These are phyloP conservation scores for Furcasterigmium sp. DNA, from an alignment of 2,329 filamentous ascomycete genomes.

Conservation along the genomic window DNA sequence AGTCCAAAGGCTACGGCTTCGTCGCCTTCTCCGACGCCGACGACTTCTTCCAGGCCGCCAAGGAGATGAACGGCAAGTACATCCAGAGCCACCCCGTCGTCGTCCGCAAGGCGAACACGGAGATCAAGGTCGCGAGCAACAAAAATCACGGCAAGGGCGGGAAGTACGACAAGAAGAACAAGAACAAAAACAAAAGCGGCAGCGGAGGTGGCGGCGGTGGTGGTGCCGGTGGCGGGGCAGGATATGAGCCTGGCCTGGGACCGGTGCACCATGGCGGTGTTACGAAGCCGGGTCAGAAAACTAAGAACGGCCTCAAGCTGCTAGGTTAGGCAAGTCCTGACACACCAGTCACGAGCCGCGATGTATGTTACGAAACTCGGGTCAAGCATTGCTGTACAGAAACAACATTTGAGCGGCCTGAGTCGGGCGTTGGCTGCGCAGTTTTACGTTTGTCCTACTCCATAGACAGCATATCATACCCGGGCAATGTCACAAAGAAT, in stretches of 20 bases:
- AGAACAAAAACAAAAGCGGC: constrained; percentile 27
- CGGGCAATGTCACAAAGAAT: no score
- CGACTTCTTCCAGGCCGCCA: constrained; percentile 92
- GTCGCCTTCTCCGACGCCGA: constrained; percentile 94
- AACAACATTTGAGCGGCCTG: no score
- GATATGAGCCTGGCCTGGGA: constrained; percentile 47
- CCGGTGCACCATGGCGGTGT: constrained; percentile 46
- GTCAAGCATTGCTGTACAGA: no score
- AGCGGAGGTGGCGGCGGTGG: constrained; percentile 23
- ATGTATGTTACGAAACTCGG: no score
- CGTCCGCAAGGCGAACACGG: constrained; percentile 82
- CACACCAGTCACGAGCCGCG: no score
- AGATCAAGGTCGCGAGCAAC: constrained; percentile 73
- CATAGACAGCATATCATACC: no score
- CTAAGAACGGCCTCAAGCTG: constrained; percentile 59
- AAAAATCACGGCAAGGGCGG: constrained; percentile 48
- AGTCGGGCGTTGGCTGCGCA: no score
- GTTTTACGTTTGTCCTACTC: no score
- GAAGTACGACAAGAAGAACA: constrained; percentile 19
- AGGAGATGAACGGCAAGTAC: constrained; percentile 99
- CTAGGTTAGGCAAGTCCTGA: constrained; percentile 45
- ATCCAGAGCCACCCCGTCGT: constrained; percentile 94
- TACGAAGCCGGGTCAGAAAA: constrained; percentile 60
- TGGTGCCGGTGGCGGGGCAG: constrained; percentile 25
- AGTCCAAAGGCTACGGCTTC: constrained; percentile 94